A percentile compares a stretch with the other conserved stretches of the same genome.
Evolutionary conservation across 202 grass and related monocot genomes (phyloP).

Genomic region (Cymbopogon flexuosus): DNA sequence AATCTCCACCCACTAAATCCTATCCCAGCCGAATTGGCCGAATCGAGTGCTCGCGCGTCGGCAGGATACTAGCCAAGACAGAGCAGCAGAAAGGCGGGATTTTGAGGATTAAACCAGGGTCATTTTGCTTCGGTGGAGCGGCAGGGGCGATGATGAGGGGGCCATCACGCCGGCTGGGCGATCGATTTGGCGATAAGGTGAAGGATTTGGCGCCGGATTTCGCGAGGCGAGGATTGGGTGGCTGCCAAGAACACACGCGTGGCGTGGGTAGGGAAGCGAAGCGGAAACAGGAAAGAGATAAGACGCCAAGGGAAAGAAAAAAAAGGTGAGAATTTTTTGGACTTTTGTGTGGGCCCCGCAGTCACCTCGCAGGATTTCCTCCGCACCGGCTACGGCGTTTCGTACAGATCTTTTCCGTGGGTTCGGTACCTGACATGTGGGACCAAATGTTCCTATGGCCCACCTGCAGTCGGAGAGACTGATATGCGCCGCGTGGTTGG

Average conservation of each 20-base stretch:
- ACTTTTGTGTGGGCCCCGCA: background rate
- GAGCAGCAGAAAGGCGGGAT: conserved; percentile 6
- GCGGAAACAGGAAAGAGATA: conserved; percentile 28
- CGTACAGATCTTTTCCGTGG: rapidly evolving
- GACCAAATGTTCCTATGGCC: rapidly evolving
- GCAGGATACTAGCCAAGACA: background rate
- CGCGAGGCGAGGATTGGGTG: conserved; percentile 32
- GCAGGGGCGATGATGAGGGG: background rate
- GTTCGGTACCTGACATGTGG: background rate
- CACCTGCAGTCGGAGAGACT: background rate
- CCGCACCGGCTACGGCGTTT: background rate
- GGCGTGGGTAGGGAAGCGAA: background rate
- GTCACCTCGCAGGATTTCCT: background rate
- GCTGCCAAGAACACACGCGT: conserved; percentile 18
- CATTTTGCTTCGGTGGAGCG: background rate
- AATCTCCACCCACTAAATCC: background rate
- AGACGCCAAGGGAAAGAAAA: conserved; percentile 35
- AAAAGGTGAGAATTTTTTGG: background rate
- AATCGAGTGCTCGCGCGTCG: too few species aligned
- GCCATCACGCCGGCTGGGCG: background rate
- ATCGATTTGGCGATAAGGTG: conserved; percentile 40
- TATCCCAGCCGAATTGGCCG: background rate
- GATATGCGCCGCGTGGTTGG: background rate
- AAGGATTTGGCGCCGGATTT: conserved; percentile 19
- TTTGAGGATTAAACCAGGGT: conserved; percentile 15